A percentile compares a stretch with the other conserved stretches of the same genome.
Evolutionary conservation across 495 filamentous ascomycete genomes (phyloP).

Genomic region (Hypoxylon cercidicola): DNA sequence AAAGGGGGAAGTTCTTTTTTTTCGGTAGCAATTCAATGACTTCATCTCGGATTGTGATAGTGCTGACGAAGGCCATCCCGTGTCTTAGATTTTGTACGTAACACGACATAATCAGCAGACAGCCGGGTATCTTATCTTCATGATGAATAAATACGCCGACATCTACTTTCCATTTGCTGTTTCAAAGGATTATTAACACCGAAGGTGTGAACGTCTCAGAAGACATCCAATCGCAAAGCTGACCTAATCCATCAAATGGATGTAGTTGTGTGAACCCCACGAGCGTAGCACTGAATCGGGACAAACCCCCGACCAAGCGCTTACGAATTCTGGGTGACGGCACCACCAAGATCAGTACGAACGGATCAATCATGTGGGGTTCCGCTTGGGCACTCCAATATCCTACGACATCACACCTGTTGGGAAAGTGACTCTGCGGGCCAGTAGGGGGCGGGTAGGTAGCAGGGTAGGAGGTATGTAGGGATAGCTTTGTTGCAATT

Average conservation of each 20-base stretch:
- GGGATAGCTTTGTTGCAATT: conserved; percentile 21
- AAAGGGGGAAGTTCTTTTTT: neutral
- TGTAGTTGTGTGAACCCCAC: conserved; percentile 10
- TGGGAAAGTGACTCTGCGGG: conserved; percentile 28
- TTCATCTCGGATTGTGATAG: neutral
- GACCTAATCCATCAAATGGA: conserved; percentile 5
- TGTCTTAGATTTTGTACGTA: neutral
- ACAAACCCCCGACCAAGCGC: conserved; percentile 24
- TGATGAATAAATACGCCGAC: neutral
- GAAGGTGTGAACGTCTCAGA: neutral
- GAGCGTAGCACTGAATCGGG: conserved; percentile 23
- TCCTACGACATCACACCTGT: conserved; percentile 19
- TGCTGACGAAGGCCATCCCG: conserved; percentile 1
- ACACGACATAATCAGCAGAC: conserved; percentile 2
- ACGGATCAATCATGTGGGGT: conserved; percentile 31
- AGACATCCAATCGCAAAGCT: conserved; percentile 29
- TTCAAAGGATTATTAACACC: neutral
- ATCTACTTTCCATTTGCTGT: neutral
- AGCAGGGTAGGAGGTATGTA: conserved; percentile 14
- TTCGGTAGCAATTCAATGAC: neutral
- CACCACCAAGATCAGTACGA: conserved; percentile 21
- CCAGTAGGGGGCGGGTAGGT: conserved; percentile 17
- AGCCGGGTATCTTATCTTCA: neutral
- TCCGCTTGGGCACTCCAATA: conserved; percentile 10
- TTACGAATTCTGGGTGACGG: conserved; percentile 33